Evolutionary conservation across 192 early-diverging fungal genomes (phyloP).

Genomic region (Spizellomyces sp.): DNA sequence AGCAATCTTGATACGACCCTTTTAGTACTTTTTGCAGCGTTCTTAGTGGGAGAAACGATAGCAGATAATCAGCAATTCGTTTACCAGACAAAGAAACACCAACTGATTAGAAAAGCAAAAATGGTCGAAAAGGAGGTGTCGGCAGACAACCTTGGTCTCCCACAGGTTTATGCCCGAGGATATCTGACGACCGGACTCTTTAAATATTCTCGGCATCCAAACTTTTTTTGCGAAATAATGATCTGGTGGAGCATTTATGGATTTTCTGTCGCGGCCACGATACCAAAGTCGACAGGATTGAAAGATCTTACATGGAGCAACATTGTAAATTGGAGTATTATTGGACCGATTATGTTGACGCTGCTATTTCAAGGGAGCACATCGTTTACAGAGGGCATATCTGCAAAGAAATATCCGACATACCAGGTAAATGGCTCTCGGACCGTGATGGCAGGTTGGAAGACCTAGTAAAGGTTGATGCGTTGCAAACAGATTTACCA

Average conservation of each 20-base stretch:
- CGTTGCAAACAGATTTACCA: conserved; percentile 46
- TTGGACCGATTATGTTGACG: conserved; percentile 56
- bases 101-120: neutral
- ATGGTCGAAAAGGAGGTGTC: neutral
- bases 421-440: conserved; percentile 51
- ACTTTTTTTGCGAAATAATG: conserved; percentile 76
- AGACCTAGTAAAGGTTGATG: neutral
- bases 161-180: conserved; percentile 42
- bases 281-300: neutral
- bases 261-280: conserved; percentile 54
- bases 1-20: conserved; percentile 4
- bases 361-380: conserved; percentile 67
- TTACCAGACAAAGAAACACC: conserved; percentile 59
- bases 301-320: neutral
- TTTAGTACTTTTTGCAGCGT: neutral
- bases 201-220: conserved; percentile 76
- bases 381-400: conserved; percentile 56
- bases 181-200: conserved; percentile 79
- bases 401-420: conserved; percentile 70
- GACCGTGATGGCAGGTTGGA: neutral
- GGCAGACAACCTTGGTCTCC: neutral
- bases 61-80: conserved; percentile 85
- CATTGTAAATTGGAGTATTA: conserved; percentile 32
- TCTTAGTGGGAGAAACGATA: conserved; percentile 59
- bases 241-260: conserved; percentile 56